Conservation (phyloP, 164 flowering plant genomes). For the Stephania yunnanensis region DNA sequence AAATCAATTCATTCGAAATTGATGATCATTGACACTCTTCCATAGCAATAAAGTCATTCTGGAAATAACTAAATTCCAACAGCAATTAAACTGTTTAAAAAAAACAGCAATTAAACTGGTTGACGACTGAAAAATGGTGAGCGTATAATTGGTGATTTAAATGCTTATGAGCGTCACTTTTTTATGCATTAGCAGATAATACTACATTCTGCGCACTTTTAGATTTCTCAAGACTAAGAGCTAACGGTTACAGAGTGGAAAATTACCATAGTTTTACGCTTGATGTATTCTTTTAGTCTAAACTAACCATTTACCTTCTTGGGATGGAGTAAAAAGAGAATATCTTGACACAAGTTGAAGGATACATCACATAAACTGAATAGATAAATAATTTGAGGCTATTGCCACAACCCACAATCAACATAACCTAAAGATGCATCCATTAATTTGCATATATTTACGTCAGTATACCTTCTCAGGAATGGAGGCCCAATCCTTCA, state of each 20-base stretch:
- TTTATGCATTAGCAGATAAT: not conserved
- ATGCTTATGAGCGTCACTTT: not conserved
- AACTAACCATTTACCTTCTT: not conserved
- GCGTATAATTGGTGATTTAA: not conserved
- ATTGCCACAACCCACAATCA: not conserved
- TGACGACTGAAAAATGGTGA: not conserved
- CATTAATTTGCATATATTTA: not conserved
- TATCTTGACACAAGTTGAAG: not conserved
- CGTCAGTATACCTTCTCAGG: conserved; percentile 62
- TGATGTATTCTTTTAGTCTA: not conserved
- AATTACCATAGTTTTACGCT: not conserved
- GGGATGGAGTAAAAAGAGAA: not conserved
- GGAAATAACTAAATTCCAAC: not conserved
- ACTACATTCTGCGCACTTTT: not conserved
- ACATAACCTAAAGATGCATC: not conserved
- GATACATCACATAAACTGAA: not conserved
- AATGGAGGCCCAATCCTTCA: conserved; percentile 65
- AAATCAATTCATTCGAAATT: not conserved
- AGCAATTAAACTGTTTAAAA: too few species aligned
- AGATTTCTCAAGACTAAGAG: not conserved
- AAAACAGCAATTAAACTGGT: too few species aligned
- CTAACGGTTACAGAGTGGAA: not conserved
- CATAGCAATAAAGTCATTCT: not conserved
- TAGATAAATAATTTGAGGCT: not conserved
- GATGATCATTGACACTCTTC: not conserved